These are phyloP conservation scores for Xylaria nigripes DNA, from an alignment of 495 filamentous ascomycete genomes.

Conservation along the genomic window DNA sequence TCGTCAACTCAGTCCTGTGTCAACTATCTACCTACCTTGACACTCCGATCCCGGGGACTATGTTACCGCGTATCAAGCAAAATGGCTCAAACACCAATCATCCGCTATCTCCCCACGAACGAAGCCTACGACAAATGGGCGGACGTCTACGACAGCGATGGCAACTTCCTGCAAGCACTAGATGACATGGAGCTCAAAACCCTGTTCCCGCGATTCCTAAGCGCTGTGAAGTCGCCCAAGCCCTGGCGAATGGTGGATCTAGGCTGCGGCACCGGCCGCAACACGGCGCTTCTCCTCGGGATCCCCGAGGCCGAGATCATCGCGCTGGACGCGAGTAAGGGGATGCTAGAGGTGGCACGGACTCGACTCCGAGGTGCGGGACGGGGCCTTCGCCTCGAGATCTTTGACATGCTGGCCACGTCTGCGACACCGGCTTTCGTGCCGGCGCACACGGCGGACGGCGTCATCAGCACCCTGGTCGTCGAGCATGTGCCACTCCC, in stretches of 20 bases:
- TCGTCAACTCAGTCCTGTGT: too few relatives aligned
- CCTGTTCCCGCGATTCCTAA: conserved; percentile 48
- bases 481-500: conserved; percentile 57
- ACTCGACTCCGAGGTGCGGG: conserved; percentile 20
- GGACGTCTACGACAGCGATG: conserved; percentile 56
- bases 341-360: conserved; percentile 50
- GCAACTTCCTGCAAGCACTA: conserved; percentile 64
- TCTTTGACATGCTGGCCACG: conserved; percentile 34
- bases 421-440: conserved; percentile 8
- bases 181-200: conserved; percentile 51
- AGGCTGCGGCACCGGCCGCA: conserved; percentile 65
- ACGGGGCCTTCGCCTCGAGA: conserved; percentile 18
- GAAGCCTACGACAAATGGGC: conserved; percentile 32
- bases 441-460: conserved; percentile 26
- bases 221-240: conserved; percentile 20
- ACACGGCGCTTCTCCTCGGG: conserved; percentile 49
- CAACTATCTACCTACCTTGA: background rate
- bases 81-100: background rate
- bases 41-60: too few relatives aligned
- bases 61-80: background rate
- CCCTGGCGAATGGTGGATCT: conserved; percentile 47
- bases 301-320: conserved; percentile 21
- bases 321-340: conserved; percentile 32
- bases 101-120: conserved; percentile 23
- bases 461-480: conserved; percentile 57